A percentile compares a stretch with the other conserved stretches of the same genome.
These are phyloP conservation scores for Zancudomyces culisetae DNA, from an alignment of 371 early-diverging fungal genomes.

Conservation along the genomic window DNA sequence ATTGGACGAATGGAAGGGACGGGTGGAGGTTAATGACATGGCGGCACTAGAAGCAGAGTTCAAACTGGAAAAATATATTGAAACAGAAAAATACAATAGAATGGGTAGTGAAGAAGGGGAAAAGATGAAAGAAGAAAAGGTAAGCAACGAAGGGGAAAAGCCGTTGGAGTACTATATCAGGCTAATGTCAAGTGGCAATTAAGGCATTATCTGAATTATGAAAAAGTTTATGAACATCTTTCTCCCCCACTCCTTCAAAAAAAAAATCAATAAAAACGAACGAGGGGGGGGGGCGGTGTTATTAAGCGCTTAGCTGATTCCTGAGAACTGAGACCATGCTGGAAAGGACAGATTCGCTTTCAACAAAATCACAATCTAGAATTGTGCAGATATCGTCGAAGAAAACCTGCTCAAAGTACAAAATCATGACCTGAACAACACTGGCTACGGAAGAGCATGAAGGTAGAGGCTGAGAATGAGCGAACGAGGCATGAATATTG, in stretches of 20 bases:
- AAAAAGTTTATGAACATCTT: background rate
- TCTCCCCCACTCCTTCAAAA: background rate
- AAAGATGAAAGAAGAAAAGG: background rate
- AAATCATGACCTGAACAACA: slow-evolving; percentile 1
- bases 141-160: background rate
- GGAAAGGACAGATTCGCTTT: background rate
- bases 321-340: background rate
- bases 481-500: background rate
- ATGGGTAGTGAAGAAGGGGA: background rate
- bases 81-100: no score
- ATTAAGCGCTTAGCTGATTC: background rate
- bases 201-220: background rate
- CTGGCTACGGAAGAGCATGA: background rate
- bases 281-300: background rate
- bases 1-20: background rate
- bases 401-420: background rate
- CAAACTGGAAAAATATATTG: background rate
- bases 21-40: background rate
- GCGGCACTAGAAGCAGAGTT: background rate
- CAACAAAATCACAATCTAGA: background rate
- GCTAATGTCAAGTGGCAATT: background rate
- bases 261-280: background rate
- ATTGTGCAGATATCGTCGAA: background rate
- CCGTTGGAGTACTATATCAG: background rate
- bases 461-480: background rate